phyloP scores from a whole-genome alignment of 768 basidiomycete species.

The Xerocomus brunneocitrinus region DNA sequence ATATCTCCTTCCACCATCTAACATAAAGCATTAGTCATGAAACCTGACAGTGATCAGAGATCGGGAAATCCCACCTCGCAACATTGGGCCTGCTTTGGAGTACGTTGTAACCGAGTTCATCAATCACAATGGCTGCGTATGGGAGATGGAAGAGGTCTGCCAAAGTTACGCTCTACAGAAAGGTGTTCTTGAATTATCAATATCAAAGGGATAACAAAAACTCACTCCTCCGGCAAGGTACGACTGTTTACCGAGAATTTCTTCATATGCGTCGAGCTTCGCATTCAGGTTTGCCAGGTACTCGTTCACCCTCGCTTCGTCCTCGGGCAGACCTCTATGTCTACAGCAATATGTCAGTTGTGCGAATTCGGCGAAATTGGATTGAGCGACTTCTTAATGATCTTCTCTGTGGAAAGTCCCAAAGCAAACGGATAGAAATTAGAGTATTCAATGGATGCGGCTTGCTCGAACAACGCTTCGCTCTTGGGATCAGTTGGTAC shows the following conservation, averaged over 20 bases:
- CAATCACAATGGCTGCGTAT: conserved; percentile 31
- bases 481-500: conserved; percentile 10
- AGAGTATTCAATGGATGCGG: conserved; percentile 16
- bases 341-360: conserved; percentile 8
- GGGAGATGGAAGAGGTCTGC: conserved; percentile 46
- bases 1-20: conserved; percentile 53
- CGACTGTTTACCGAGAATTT: conserved; percentile 46
- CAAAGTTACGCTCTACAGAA: conserved; percentile 36
- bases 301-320: conserved; percentile 23
- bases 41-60: too few relatives aligned
- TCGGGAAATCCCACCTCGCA: conserved; percentile 16
- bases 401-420: conserved; percentile 41
- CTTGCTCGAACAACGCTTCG: conserved; percentile 22
- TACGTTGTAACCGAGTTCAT: conserved; percentile 19
- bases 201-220: neutral
- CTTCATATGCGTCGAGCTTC: conserved; percentile 49
- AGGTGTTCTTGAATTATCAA: neutral
- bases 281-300: conserved; percentile 25
- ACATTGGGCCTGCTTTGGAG: conserved; percentile 25
- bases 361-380: neutral
- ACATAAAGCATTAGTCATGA: neutral
- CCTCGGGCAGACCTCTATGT: conserved; percentile 4
- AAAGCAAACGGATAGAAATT: conserved; percentile 50
- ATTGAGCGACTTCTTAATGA: conserved; percentile 45
- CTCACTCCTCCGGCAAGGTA: conserved; percentile 57